Base-by-base conservation (phyloP, 805 yeast species). In the Saturnispora zaruensis region DNA sequence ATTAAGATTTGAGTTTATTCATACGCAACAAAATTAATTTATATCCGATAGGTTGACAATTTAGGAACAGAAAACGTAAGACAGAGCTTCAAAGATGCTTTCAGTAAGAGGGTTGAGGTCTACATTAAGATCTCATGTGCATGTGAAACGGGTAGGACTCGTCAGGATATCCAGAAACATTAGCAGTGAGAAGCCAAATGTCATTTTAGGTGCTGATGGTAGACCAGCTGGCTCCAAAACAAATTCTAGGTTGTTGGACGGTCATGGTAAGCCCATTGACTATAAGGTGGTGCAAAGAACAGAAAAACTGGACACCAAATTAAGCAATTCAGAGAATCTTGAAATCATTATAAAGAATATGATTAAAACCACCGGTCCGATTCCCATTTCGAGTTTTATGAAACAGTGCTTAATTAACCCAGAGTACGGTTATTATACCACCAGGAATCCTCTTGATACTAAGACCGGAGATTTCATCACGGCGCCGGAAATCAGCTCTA, bases 401-500 rank as follows among this genome's bases (percentile, higher is more conserved):
- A 72, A 84, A 50, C 90, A 85, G 62, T 86, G 96, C 60, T 71
- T 87, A 51, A 78, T 88, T 0, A 84, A 85, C 59, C 93, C 95
- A 0, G 70, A 77, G 8, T 75, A 73, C 55, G 96, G 96, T 0
- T 87, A 87, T 63, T 87, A 87, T 61, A 83, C 88, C 21, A 82
- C 86, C 4, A 68, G 81, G 53, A 82, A 87, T 57, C 95, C 95
- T 2, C 68, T 87, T 33, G 64, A 57, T 38, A 33, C 56, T 1
- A 50, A 52, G 21, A 54, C 51, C 4, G 95, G 95, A 5, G 96
- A 87, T 64, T 87, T 87, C 63, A 74, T 82, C 46, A 87, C 96
- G 0, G 82, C 91, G 0, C 96, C 96, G 0, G 96, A 87, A 64
- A 85, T 87, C 46, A 83, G 91, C 6, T 87, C 86, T 37, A 82